Evolutionary conservation across 768 basidiomycete species (phyloP), one percentile per base, ranked within the genome.

Genomic region (Tulasnella sp.): DNA sequence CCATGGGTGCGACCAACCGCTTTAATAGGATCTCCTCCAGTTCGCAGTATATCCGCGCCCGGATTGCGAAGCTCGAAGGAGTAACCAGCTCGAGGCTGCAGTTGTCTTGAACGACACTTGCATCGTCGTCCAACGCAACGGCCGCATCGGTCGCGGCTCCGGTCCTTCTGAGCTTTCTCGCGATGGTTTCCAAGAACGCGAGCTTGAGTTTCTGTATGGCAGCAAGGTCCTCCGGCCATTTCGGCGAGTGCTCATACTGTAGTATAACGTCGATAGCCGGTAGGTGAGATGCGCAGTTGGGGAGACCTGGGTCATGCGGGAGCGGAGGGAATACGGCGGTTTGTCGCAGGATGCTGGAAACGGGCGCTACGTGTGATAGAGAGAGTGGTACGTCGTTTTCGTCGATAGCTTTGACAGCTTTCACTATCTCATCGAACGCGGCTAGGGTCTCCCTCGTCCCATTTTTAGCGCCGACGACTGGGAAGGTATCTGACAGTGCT

Each of bases 151-250:
- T 52, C 8, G 67, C 64, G 3, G 74, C 52, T 11, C 73, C 73
- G 26, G 44, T 83, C 3, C 89, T 79, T 8, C 87, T 87, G 63
- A 97, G 82, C 0, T 84, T 83, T 22, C 83, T 81, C 1, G 90
- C 93, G 7, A 98, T 83, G 44, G 87, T 86, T 77, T 94, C 92
- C 74, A 98, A 87, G 78, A 98, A 90, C 0, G 95, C 96, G 1
- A 96, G 82, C 79, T 98, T 98, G 80, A 94, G 89, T 75, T 93
- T 93, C 79, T 97, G 96, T 63, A 98, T 91, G 0, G 95, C 94
- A 19, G 83, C 84, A 4, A 98, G 84, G 75, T 98, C 94, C 77
- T 98, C 95, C 0, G 97, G 96, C 97, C 97, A 99, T 74, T 87
- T 86, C 0, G 90, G 88, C 0, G 94, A 96, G 74, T 90, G 91